Evolutionary conservation across 148 eudicot genomes (phyloP).

Genomic region (Heliamphora exappendiculata): DNA sequence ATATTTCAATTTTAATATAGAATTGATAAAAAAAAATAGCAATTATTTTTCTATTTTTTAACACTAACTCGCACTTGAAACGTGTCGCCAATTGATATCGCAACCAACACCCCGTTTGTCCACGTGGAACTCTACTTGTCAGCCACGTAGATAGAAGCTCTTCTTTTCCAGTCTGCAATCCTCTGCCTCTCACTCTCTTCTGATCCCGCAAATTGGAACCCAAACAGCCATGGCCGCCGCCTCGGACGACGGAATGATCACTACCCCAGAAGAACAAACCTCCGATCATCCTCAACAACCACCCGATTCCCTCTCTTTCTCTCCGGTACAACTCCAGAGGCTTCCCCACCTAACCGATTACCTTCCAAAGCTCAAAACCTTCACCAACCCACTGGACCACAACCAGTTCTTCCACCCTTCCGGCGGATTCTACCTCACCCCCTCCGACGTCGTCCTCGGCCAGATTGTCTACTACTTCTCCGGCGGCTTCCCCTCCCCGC

Average conservation of each 20-base stretch:
- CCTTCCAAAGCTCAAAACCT: conserved; percentile 24
- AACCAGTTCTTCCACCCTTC: conserved; percentile 48
- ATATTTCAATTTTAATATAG: no score
- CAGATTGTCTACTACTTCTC: conserved; percentile 35
- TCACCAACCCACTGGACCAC: conserved; percentile 36
- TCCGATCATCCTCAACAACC: neutral
- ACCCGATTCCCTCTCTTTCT: neutral
- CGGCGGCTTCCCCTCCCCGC: neutral
- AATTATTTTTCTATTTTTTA: no score
- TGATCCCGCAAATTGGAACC: neutral
- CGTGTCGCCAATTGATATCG: no score
- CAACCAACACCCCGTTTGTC: neutral
- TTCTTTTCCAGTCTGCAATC: neutral
- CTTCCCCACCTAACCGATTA: conserved; percentile 30
- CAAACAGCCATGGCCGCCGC: conserved; percentile 4
- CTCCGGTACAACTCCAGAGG: conserved; percentile 16
- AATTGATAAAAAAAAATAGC: no score
- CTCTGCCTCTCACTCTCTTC: neutral
- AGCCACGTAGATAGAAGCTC: neutral
- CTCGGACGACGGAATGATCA: neutral
- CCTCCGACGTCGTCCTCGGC: conserved; percentile 45
- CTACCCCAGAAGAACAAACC: neutral
- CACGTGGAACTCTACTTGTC: neutral
- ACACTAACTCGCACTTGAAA: no score
- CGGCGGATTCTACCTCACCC: conserved; percentile 44